Percentiles rank a stretch among this genome's conserved stretches.
These are phyloP conservation scores for Bothriochloa decipiens DNA, from an alignment of 176 grass and related monocot genomes.

Conservation along the genomic window DNA sequence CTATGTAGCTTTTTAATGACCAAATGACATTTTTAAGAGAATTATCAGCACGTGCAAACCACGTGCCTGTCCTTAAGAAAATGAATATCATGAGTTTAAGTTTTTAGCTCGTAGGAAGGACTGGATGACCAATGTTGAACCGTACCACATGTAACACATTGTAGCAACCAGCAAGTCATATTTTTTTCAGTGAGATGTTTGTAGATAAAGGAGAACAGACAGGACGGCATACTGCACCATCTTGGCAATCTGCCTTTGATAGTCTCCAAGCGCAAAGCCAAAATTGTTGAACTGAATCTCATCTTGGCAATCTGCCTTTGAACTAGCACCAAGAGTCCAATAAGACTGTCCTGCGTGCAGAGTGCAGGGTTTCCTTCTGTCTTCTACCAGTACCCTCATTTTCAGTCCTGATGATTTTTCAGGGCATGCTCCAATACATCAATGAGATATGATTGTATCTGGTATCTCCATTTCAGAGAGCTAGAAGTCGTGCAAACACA, in stretches of 20 bases:
- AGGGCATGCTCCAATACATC: not conserved
- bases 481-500: not conserved
- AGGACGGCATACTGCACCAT: not conserved
- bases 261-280: not conserved
- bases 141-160: not conserved
- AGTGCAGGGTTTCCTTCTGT: not conserved
- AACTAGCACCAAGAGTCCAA: not conserved
- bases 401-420: not conserved
- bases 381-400: not conserved
- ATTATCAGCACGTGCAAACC: not conserved
- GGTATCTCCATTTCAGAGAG: not conserved
- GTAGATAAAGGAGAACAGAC: not conserved
- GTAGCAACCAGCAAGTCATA: not conserved
- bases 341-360: not conserved
- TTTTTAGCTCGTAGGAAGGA: not conserved
- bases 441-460: not conserved
- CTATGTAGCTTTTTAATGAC: not conserved
- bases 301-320: not conserved
- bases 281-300: not conserved
- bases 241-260: too few relatives aligned
- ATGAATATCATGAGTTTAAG: not conserved
- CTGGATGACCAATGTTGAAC: not conserved
- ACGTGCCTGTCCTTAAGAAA: too few relatives aligned
- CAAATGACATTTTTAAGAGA: not conserved
- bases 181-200: not conserved